Conservation (phyloP, 352 stramenopile genomes). For the Globisporangium cylindrosporum region DNA sequence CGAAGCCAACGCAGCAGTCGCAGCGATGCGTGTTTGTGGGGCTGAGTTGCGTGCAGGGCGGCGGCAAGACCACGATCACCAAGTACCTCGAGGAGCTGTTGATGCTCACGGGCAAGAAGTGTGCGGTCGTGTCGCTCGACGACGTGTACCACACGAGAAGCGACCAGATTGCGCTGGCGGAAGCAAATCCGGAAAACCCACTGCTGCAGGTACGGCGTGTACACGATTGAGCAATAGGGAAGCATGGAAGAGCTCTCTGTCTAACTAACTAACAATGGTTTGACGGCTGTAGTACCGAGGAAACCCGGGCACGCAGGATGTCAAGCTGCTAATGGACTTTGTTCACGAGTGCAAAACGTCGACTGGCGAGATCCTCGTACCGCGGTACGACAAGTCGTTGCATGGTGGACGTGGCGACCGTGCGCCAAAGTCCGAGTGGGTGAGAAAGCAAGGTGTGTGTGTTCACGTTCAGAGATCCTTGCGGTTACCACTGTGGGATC, state of each 20-base stretch:
- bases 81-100: slow-evolving; percentile 67
- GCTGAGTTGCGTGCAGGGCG: slow-evolving; percentile 80
- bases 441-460: slow-evolving; percentile 44
- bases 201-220: slow-evolving; percentile 57
- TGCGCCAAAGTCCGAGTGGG: slow-evolving; percentile 51
- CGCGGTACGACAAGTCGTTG: slow-evolving; percentile 81
- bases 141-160: slow-evolving; percentile 77
- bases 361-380: slow-evolving; percentile 41
- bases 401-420: slow-evolving; percentile 73
- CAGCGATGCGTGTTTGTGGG: slow-evolving; percentile 59
- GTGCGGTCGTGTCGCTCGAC: slow-evolving; percentile 77
- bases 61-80: slow-evolving; percentile 84
- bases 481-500: not conserved
- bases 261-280: not conserved
- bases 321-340: slow-evolving; percentile 60
- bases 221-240: not conserved
- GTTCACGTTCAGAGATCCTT: not conserved
- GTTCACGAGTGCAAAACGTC: slow-evolving; percentile 56
- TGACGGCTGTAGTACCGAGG: slow-evolving; percentile 54
- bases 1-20: not conserved
- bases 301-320: slow-evolving; percentile 80
- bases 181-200: slow-evolving; percentile 57
- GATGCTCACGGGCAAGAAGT: slow-evolving; percentile 45
- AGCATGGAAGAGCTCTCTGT: too few relatives aligned
- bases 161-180: slow-evolving; percentile 63